Evolutionary conservation across 164 flowering plant genomes (phyloP), one percentile per base, ranked within the genome.

Genomic region (Umbilicus rupestris): DNA sequence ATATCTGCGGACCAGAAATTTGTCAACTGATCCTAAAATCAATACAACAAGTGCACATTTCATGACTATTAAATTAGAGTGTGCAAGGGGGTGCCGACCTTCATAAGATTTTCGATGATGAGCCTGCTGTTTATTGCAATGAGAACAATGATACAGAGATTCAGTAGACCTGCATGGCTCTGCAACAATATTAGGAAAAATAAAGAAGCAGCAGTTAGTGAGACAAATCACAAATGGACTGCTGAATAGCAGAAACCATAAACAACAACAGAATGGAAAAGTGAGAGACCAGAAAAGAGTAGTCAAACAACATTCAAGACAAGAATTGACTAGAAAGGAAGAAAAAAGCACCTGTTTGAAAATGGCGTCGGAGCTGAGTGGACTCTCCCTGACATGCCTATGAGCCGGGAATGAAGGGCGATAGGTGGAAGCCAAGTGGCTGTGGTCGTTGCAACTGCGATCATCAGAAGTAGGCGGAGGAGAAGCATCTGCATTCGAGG

Each of bases 161-260:
- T 94, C 77, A 91, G 85, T 46, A 94, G 85, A 37, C 97, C 99
- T 58, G 96, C 97, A 78, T 94, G 99, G 64, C 99, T 94, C 99
- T 94, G 92, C 68, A 35, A 37, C 3, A 33, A 62, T 9, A 6
- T 7, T 24, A 22, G 59, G 70, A 12, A 71, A 73, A 72, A 70
- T n/a, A n/a, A n/a, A n/a, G n/a, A n/a, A n/a, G n/a, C n/a, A 39
- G 64, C 37, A 35, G 60, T 68, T 49, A 26, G 37, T n/a, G n/a
- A n/a, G n/a, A n/a, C n/a, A n/a, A n/a, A n/a, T n/a, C n/a, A n/a
- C n/a, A n/a, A n/a, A n/a, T n/a, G n/a, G n/a, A n/a, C n/a, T n/a
- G n/a, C 57, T 10, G 50, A 6, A 50, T 41, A 75, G 50, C 52
- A 55, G n/a, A n/a, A n/a, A n/a, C n/a, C n/a, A n/a, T n/a, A n/a